phyloP scores from a whole-genome alignment of 805 yeast species.

The Hermanozyma aechmeae region DNA sequence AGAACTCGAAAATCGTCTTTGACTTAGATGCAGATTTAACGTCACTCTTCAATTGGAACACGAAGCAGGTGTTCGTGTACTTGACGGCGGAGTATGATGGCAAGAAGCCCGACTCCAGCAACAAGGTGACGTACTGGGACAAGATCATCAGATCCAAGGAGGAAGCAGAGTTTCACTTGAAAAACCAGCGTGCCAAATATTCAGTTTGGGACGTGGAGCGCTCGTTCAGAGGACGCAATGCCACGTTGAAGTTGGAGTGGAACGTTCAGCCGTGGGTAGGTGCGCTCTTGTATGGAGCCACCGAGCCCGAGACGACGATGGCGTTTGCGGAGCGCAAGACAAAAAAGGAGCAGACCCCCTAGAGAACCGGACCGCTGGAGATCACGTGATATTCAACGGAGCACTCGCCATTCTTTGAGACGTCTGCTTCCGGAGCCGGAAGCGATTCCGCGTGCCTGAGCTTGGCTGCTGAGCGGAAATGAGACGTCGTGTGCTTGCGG shows the following conservation, averaged over 20 bases:
- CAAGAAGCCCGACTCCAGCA: slow-evolving; percentile 32
- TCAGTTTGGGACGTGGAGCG: slow-evolving; percentile 79
- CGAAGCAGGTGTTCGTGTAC: slow-evolving; percentile 91
- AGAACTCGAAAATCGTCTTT: slow-evolving; percentile 62
- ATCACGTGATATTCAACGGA: too few relatives aligned
- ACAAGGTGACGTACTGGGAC: slow-evolving; percentile 87
- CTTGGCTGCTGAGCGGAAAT: too few relatives aligned
- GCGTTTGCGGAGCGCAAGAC: slow-evolving; percentile 18
- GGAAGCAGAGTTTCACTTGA: slow-evolving; percentile 48
- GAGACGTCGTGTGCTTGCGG: too few relatives aligned
- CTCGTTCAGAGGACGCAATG: slow-evolving; percentile 51
- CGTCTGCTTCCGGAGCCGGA: too few relatives aligned
- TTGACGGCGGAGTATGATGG: slow-evolving; percentile 76
- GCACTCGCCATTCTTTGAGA: too few relatives aligned
- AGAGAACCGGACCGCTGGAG: too few relatives aligned
- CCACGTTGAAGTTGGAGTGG: slow-evolving; percentile 71
- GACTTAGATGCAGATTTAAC: slow-evolving; percentile 68
- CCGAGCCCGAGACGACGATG: slow-evolving; percentile 17
- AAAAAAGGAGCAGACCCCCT: slow-evolving; percentile 8
- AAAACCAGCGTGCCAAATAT: slow-evolving; percentile 58
- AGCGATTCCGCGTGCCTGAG: too few relatives aligned
- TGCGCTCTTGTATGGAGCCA: slow-evolving; percentile 60
- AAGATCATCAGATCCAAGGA: slow-evolving; percentile 53
- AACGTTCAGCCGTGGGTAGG: slow-evolving; percentile 91
- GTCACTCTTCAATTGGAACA: slow-evolving; percentile 89